Conservation (phyloP, 495 filamentous ascomycete species). For the Diplogelasinospora grovesii region DNA sequence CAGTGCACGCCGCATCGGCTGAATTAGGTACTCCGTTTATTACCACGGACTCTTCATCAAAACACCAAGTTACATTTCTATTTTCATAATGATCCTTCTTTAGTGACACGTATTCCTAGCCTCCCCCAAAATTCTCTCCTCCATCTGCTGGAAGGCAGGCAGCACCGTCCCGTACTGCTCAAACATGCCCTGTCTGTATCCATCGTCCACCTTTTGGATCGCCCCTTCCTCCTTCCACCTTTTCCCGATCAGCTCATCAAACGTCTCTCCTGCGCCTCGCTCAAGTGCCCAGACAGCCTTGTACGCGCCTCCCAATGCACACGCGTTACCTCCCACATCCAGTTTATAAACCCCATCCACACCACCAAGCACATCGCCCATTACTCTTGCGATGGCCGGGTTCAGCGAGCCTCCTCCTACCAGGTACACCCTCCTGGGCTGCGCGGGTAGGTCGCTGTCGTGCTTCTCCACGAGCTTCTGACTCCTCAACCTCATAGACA, state of each 20-base stretch:
- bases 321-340: conserved; percentile 94
- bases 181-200: conserved; percentile 68
- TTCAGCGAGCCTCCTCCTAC: conserved; percentile 88
- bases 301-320: conserved; percentile 91
- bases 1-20: too few relatives aligned
- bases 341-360: conserved; percentile 84
- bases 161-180: conserved; percentile 69
- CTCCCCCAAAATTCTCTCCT: conserved; percentile 55
- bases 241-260: conserved; percentile 75
- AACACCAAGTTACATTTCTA: too few relatives aligned
- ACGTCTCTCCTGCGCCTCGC: conserved; percentile 59
- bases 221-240: conserved; percentile 83
- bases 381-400: conserved; percentile 71
- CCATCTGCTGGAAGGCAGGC: conserved; percentile 73
- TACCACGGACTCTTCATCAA: too few relatives aligned
- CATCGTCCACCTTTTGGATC: conserved; percentile 72
- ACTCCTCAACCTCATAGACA: conserved; percentile 81
- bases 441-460: conserved; percentile 55
- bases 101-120: conserved; percentile 39
- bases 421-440: conserved; percentile 85
- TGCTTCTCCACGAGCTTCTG: conserved; percentile 61
- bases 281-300: conserved; percentile 92
- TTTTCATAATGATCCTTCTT: too few relatives aligned
- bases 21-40: too few relatives aligned
- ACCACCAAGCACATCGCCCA: conserved; percentile 83